Evolutionary conservation across 306 rosid genomes (phyloP).

Genomic region (Vigna hirtella): DNA sequence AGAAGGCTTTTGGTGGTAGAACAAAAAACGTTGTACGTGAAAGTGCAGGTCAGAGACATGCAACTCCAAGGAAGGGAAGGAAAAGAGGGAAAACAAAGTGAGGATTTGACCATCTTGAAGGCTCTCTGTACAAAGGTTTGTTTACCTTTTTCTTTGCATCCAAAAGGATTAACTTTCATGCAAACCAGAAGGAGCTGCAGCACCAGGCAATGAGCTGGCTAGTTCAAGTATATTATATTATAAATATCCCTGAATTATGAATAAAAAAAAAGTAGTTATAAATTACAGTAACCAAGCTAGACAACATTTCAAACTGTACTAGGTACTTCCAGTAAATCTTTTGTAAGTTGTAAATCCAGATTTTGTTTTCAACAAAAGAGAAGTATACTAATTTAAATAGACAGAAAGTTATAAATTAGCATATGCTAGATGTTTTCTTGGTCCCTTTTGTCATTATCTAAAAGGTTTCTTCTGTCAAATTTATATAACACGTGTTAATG

Average conservation of each 20-base stretch:
- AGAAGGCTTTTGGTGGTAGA: constrained; percentile 48
- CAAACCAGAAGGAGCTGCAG: not conserved
- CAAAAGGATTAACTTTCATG: constrained; percentile 18
- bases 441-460: too few relatives aligned
- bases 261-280: not conserved
- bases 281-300: constrained; percentile 12
- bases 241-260: constrained; percentile 11
- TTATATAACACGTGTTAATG: too few relatives aligned
- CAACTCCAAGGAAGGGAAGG: constrained; percentile 53
- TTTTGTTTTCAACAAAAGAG: constrained; percentile 26
- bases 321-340: constrained; percentile 20
- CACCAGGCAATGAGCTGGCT: not conserved
- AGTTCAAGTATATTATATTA: not conserved
- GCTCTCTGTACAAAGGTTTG: constrained; percentile 36
- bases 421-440: not conserved
- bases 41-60: not conserved
- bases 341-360: constrained; percentile 33
- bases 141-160: not conserved
- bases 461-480: too few relatives aligned
- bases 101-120: not conserved
- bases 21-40: constrained; percentile 42
- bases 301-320: not conserved
- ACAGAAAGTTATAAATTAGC: constrained; percentile 28
- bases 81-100: constrained; percentile 52
- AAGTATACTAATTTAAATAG: constrained; percentile 4